Percentiles rank a stretch among this genome's conserved stretches.
Evolutionary conservation across 768 basidiomycete species (phyloP).

Genomic region (Rhodotorula graminis): DNA sequence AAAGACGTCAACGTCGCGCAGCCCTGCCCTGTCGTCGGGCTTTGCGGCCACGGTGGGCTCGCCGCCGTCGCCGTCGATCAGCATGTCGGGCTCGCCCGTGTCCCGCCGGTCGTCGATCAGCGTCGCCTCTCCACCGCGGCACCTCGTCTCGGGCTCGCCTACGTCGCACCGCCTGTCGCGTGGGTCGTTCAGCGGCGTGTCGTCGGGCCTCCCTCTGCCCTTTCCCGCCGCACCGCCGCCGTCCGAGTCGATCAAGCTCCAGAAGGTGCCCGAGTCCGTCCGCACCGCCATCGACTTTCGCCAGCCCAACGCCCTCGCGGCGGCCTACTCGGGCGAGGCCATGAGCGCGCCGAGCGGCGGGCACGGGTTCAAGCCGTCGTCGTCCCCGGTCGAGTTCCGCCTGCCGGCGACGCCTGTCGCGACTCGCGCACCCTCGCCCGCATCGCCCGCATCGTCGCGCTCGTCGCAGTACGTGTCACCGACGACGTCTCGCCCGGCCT

Average conservation of each 20-base stretch:
- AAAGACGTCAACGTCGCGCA: conserved; percentile 1
- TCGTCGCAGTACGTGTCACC: conserved; percentile 9
- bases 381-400: conserved; percentile 5
- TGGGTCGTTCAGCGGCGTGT: neutral
- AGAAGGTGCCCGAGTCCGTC: conserved; percentile 50
- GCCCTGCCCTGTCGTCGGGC: neutral
- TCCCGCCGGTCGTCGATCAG: conserved; percentile 34
- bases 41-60: conserved; percentile 4
- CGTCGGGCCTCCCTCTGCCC: conserved; percentile 10
- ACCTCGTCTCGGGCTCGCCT: conserved; percentile 24
- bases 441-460: conserved; percentile 10
- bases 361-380: neutral
- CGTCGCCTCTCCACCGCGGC: conserved; percentile 24
- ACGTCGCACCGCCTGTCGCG: conserved; percentile 1
- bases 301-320: conserved; percentile 35
- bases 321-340: conserved; percentile 11
- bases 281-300: conserved; percentile 50
- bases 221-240: conserved; percentile 34
- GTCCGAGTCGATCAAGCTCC: conserved; percentile 47
- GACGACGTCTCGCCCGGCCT: neutral
- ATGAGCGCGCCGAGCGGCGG: neutral
- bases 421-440: conserved; percentile 33
- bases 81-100: conserved; percentile 21
- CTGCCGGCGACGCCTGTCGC: conserved; percentile 29
- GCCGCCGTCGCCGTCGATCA: conserved; percentile 23